Evolutionary conservation across 352 stramenopile genomes (phyloP).

Genomic region (Phytophthora pinifolia): DNA sequence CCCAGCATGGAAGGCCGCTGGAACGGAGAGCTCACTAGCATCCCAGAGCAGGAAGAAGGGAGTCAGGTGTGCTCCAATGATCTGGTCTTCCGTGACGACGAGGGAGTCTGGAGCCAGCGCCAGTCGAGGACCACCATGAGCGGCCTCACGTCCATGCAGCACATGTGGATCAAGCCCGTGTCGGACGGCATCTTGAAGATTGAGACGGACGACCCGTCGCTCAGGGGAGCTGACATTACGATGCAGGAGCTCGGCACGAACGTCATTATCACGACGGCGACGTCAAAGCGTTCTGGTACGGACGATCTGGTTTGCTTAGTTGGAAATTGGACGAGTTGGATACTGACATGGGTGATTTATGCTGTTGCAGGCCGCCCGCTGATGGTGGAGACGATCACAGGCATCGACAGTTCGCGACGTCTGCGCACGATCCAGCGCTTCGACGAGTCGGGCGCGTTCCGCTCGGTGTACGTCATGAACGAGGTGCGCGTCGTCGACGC

Average conservation of each 20-base stretch:
- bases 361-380: conserved; percentile 55
- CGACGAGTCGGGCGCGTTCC: conserved; percentile 83
- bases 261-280: conserved; percentile 83
- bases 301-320: background rate
- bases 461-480: conserved; percentile 89
- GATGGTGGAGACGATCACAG: conserved; percentile 86
- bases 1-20: conserved; percentile 86
- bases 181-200: conserved; percentile 88
- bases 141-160: conserved; percentile 81
- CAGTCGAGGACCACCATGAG: conserved; percentile 86
- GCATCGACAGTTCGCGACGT: conserved; percentile 75
- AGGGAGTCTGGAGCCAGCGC: conserved; percentile 87
- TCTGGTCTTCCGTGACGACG: conserved; percentile 79
- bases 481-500: conserved; percentile 83
- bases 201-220: conserved; percentile 79
- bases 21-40: conserved; percentile 78
- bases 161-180: conserved; percentile 90
- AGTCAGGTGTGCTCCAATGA: conserved; percentile 88
- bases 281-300: conserved; percentile 78
- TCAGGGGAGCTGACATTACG: conserved; percentile 80
- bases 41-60: conserved; percentile 77
- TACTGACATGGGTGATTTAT: background rate
- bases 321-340: background rate
- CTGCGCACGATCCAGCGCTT: conserved; percentile 87
- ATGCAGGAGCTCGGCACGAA: conserved; percentile 87